A percentile compares a stretch with the other conserved stretches of the same genome.
Evolutionary conservation across 208 protist species (phyloP).

Genomic region (Crithidia expoeki): DNA sequence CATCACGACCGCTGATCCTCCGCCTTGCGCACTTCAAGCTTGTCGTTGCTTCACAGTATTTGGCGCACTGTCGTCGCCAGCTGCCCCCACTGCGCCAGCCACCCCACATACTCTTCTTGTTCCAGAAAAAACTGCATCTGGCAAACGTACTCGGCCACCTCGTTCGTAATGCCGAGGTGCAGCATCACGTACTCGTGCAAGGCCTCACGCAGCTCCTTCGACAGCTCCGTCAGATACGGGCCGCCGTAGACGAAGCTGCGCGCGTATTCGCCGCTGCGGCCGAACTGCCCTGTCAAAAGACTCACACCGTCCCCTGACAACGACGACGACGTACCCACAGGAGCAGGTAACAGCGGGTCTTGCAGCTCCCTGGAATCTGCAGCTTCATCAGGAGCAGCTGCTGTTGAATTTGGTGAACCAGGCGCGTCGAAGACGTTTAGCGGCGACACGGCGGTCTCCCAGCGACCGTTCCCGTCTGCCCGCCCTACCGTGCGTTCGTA

Average conservation of each 20-base stretch:
- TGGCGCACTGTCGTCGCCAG: conserved; percentile 32
- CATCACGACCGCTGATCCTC: too few relatives aligned
- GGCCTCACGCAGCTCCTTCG: conserved; percentile 63
- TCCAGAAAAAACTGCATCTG: conserved; percentile 87
- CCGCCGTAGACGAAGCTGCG: conserved; percentile 69
- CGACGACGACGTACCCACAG: neutral
- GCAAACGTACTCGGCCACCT: conserved; percentile 83
- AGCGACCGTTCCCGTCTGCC: neutral
- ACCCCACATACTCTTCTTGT: conserved; percentile 87
- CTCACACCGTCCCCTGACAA: conserved; percentile 6
- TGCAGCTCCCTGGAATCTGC: neutral
- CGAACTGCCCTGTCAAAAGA: conserved; percentile 45
- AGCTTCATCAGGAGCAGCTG: neutral
- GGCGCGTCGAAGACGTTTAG: conserved; percentile 33
- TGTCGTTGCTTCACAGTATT: conserved; percentile 4
- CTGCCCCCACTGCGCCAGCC: conserved; percentile 65
- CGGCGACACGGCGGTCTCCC: conserved; percentile 16
- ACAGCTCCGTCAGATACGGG: conserved; percentile 78
- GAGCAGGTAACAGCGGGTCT: neutral
- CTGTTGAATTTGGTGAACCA: neutral
- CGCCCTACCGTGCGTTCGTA: neutral
- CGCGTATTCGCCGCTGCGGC: conserved; percentile 51
- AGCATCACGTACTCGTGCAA: conserved; percentile 64
- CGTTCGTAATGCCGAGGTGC: conserved; percentile 55
- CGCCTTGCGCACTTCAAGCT: neutral